These are phyloP conservation scores for Taphrina communis DNA, from an alignment of 1,139 yeast genomes.

Conservation along the genomic window DNA sequence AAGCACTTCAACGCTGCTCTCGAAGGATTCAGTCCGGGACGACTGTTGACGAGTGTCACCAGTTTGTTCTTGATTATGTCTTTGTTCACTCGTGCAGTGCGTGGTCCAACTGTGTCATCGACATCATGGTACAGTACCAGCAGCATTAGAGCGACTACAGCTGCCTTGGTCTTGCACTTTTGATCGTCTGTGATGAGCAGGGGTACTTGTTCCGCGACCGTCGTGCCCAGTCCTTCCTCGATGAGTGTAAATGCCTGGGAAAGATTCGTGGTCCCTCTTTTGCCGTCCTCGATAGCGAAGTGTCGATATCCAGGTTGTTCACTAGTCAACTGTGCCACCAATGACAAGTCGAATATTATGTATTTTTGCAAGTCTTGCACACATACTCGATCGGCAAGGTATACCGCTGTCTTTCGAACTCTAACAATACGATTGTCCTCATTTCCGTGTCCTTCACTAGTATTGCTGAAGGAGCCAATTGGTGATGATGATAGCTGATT, in stretches of 20 bases:
- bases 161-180: conserved; percentile 65
- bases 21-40: conserved; percentile 69
- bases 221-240: neutral
- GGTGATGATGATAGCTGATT: conserved; percentile 49
- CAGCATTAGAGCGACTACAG: conserved; percentile 58
- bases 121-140: conserved; percentile 58
- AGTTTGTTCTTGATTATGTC: conserved; percentile 64
- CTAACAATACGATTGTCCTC: neutral
- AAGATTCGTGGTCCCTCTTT: conserved; percentile 10
- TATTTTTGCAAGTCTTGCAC: neutral
- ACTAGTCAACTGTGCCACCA: neutral
- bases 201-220: neutral
- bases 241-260: conserved; percentile 17
- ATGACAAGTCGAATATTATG: conserved; percentile 2
- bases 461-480: conserved; percentile 34
- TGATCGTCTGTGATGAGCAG: conserved; percentile 58
- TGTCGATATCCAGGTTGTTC: neutral
- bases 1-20: conserved; percentile 75
- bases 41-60: conserved; percentile 56
- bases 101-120: conserved; percentile 53
- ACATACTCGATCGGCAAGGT: neutral
- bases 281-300: conserved; percentile 6
- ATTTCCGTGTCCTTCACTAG: conserved; percentile 15
- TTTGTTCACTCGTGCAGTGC: conserved; percentile 47
- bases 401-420: conserved; percentile 3